Base-by-base conservation (phyloP, 805 yeast genomes). In the Clavispora fructus region DNA sequence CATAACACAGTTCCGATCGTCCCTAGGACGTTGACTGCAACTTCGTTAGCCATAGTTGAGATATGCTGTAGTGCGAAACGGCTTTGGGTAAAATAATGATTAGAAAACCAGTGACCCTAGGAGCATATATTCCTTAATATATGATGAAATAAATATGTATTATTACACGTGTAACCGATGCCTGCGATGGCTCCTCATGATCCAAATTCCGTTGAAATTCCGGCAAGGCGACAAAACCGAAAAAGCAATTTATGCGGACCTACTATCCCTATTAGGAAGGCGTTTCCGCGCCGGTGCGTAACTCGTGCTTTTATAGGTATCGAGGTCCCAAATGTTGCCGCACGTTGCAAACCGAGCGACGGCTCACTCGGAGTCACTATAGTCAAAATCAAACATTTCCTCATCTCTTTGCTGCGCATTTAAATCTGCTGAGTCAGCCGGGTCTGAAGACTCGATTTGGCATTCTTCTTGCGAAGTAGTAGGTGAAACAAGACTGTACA, bases 1-100 rank as follows among this genome's bases (percentile, higher is more conserved):
- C 97, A 92, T 47, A 87, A 75, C 1, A 91, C 81, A 0, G 98
- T 92, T 6, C 96, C 97, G 1, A 87, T 73, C 11, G 96, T 90
- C 1, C 89, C 97, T 45, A 89, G 72, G 7, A 84, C 89, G 42
- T 85, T 87, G 14, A 87, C 77, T 0, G 87, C 88, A 10, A 74
- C 71, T 14, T 53, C 55, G 45, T 62, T 65, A 16, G 46, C 40
- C 69, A 65, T 62, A n/a, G 13, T 10, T 13, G 8, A 35, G n/a
- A n/a, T n/a, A n/a, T n/a, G n/a, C n/a, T n/a, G n/a, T 19, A 17
- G 27, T 23, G 25, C 14, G 14, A 19, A 35, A 17, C 10, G 39
- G 8, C 3, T 2, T 7, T 6, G 2, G 35, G n/a, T 29, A 6
- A 12, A 29, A 29, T 10, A 11, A 6, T 6, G n/a, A 12, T 29